Percentiles rank a stretch among this genome's conserved stretches.
These are phyloP conservation scores for Uronychia setigera DNA, from an alignment of 73 alveolate genomes.

Conservation along the genomic window DNA sequence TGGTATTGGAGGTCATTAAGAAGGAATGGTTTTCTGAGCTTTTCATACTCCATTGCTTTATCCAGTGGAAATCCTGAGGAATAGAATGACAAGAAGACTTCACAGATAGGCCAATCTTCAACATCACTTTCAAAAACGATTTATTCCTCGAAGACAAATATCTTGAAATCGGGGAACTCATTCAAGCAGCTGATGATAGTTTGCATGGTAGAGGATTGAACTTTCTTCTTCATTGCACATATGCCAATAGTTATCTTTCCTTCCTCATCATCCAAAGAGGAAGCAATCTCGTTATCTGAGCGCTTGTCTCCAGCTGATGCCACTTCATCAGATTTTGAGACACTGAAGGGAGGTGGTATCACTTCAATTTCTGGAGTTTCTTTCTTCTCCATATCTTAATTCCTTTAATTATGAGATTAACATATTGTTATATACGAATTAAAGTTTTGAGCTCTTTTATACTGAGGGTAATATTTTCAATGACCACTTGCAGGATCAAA, in stretches of 20 bases:
- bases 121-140: not conserved
- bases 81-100: constrained; percentile 88
- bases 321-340: no score
- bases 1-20: constrained; percentile 90
- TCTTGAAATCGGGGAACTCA: constrained; percentile 24
- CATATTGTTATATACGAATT: no score
- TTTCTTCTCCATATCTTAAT: no score
- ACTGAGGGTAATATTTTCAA: no score
- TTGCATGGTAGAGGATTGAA: constrained; percentile 46
- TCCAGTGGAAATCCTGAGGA: constrained; percentile 91
- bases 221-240: constrained; percentile 62
- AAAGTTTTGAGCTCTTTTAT: no score
- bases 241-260: constrained; percentile 44
- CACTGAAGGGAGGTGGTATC: no score
- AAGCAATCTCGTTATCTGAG: no score
- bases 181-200: constrained; percentile 28
- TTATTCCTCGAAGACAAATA: not conserved
- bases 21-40: constrained; percentile 84
- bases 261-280: constrained; percentile 1
- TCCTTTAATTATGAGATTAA: no score
- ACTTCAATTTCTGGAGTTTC: no score
- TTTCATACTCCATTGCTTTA: constrained; percentile 85
- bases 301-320: no score
- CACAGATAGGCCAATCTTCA: constrained; percentile 94
- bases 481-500: no score